Percentiles rank a stretch among this genome's conserved stretches.
phyloP scores from a whole-genome alignment of 441 rosid species.

The Arabidopsis hybrid region DNA sequence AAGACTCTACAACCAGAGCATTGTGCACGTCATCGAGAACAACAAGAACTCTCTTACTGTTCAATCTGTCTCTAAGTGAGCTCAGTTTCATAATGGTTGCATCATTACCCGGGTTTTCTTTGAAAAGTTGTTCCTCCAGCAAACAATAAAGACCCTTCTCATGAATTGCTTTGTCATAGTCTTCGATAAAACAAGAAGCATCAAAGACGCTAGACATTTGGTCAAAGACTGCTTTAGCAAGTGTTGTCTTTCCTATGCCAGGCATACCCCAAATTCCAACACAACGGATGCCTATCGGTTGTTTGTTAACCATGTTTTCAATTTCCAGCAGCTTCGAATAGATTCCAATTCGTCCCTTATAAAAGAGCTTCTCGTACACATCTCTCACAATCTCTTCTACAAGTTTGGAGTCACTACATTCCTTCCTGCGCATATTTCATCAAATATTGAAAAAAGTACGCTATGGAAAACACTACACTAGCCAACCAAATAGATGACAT shows the following conservation, averaged over 20 bases:
- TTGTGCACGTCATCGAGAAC: slow-evolving; percentile 34
- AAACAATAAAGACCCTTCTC: background rate
- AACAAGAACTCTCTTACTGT: slow-evolving; percentile 15
- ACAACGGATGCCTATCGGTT: slow-evolving; percentile 15
- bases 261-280: slow-evolving; percentile 54
- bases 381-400: slow-evolving; percentile 37
- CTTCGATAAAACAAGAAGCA: slow-evolving; percentile 27
- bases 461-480: no score
- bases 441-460: no score
- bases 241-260: slow-evolving; percentile 47
- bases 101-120: background rate
- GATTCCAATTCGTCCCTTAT: slow-evolving; percentile 27
- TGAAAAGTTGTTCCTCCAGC: background rate
- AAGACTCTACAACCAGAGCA: slow-evolving; percentile 7
- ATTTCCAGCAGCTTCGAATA: slow-evolving; percentile 28
- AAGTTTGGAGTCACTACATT: slow-evolving; percentile 44
- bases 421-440: slow-evolving; percentile 13
- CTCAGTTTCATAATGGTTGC: background rate
- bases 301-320: slow-evolving; percentile 6
- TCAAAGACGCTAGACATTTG: slow-evolving; percentile 24
- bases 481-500: no score
- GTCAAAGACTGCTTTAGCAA: slow-evolving; percentile 34
- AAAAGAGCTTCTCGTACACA: slow-evolving; percentile 23
- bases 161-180: background rate
- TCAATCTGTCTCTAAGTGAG: background rate